Base-by-base conservation (phyloP, 2,329 filamentous ascomycete genomes). In the Sclerotiophoma versabilis region DNA sequence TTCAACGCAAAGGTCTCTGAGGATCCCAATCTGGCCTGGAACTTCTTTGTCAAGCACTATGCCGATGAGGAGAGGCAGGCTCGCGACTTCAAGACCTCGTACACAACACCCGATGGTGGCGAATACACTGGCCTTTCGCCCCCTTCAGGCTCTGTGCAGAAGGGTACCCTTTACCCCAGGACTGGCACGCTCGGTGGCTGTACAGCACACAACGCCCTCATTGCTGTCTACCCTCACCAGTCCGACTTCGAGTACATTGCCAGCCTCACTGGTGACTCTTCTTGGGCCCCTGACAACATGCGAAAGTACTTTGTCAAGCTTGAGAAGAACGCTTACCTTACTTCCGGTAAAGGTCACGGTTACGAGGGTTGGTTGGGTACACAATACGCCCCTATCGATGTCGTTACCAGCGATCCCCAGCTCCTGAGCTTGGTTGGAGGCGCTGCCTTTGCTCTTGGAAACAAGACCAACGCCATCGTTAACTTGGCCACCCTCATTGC, bases 31-130 rank as follows among this genome's bases (percentile, higher is more conserved):
- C 78, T 86, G 60, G 75, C 79, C 38, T 89, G 86, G 86, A 82
- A 86, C 69, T 88, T 84, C 72, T 88, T 83, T 59, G 83, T 87
- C n/a, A 79, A 80, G 38, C 85, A 88, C 69, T 87, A 87, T 64
- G 75, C 78, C 8, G 79, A 87, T 56, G 73, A 83, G 37, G 69
- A 72, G 19, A 77, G 81, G 30, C 82, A 85, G 58, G 76, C 80
- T 19, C 76, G 77, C 45, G 84, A 88, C 66, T 81, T 75, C 62
- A 88, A 88, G 76, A 82, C 83, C 39, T 81, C 81, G 1, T 88
- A 85, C 76, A 77, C 58, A 77, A 70, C 68, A 15, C 60, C 63
- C 2, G 62, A 68, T 62, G 68, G 70, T 20, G 55, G 60, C 78
- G 1, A 80, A 78, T 65, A 76, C 77, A 65, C 72, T 66, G 84